These are phyloP conservation scores for Phytophthora uliginosa DNA, from an alignment of 352 stramenopile species.

Conservation along the genomic window DNA sequence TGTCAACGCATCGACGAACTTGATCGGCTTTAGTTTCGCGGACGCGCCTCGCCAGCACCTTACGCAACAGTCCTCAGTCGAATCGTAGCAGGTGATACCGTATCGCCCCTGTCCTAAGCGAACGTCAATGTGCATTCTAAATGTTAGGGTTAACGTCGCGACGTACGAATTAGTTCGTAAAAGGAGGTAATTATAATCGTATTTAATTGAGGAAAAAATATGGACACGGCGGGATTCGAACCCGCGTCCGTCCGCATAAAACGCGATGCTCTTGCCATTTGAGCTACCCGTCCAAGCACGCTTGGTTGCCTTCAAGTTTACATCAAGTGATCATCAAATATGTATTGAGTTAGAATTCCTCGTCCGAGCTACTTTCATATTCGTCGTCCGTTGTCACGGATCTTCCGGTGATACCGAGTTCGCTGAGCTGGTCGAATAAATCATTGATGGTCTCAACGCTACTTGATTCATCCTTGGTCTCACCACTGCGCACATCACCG, in stretches of 20 bases:
- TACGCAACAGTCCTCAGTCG: too few relatives aligned
- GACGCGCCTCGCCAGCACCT: too few relatives aligned
- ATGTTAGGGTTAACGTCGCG: neutral
- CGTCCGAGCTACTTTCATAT: neutral
- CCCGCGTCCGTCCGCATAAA: constrained; percentile 8
- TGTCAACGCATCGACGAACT: too few relatives aligned
- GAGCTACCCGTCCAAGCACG: constrained; percentile 7
- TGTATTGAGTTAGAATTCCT: neutral
- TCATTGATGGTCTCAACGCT: neutral
- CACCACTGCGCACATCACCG: neutral
- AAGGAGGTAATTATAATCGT: neutral
- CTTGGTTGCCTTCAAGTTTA: constrained; percentile 7
- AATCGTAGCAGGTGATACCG: neutral
- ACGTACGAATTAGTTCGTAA: neutral
- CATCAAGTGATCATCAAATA: neutral
- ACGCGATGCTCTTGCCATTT: constrained; percentile 6
- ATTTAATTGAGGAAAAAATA: neutral
- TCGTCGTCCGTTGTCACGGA: neutral
- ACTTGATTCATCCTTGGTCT: neutral
- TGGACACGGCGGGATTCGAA: constrained; percentile 1
- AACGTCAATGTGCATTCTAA: neutral
- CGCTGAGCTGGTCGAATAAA: neutral
- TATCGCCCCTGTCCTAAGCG: neutral
- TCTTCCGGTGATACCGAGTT: neutral
- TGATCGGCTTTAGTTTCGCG: too few relatives aligned